Evolutionary conservation across 1,139 yeast genomes (phyloP).

Genomic region (Chernovozyma aurita): DNA sequence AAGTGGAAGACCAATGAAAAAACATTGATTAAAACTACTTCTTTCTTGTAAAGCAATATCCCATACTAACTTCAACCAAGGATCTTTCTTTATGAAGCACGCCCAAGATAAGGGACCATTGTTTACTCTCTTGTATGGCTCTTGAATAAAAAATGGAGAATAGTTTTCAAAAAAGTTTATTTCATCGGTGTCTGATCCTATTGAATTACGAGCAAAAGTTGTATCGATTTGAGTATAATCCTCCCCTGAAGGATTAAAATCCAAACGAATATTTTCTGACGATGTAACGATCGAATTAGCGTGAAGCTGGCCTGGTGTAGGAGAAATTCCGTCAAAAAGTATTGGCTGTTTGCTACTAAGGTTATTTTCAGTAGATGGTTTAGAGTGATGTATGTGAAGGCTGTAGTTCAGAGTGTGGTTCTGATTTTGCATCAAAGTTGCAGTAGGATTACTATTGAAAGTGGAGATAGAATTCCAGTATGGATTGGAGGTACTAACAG

Average conservation of each 20-base stretch:
- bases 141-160: conserved; percentile 15
- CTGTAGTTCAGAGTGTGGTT: too few relatives aligned
- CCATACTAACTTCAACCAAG: conserved; percentile 17
- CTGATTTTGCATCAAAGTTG: too few relatives aligned
- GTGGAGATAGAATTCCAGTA: too few relatives aligned
- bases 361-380: too few relatives aligned
- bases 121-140: conserved; percentile 15
- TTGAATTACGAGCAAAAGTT: conserved; percentile 4
- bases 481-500: too few relatives aligned
- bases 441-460: too few relatives aligned
- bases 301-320: too few relatives aligned
- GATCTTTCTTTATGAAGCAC: conserved; percentile 19
- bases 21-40: neutral
- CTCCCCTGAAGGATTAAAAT: neutral
- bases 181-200: conserved; percentile 9
- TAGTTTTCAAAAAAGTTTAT: conserved; percentile 22
- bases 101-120: conserved; percentile 22
- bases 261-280: neutral
- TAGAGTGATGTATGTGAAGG: too few relatives aligned
- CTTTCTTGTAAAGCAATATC: conserved; percentile 6
- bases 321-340: too few relatives aligned
- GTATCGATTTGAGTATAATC: neutral
- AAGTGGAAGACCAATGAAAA: conserved; percentile 1
- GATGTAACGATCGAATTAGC: too few relatives aligned
- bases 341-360: too few relatives aligned